Base-by-base conservation (phyloP, 139 green algal genomes). In the Coccomyxa sp. region DNA sequence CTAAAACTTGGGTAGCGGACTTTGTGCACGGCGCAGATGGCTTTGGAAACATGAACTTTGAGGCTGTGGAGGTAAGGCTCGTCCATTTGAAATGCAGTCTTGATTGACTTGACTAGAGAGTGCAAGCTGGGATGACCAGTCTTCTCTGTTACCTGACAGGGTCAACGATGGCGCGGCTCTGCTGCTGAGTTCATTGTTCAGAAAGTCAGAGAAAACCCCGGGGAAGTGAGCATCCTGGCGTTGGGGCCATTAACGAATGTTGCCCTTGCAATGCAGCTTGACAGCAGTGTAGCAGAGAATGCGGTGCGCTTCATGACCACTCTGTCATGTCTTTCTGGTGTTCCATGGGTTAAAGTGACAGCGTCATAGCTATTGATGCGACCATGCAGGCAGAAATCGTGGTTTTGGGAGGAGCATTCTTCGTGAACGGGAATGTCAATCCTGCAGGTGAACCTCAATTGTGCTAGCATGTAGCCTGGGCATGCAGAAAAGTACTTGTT, bases 11-110 rank as follows among this genome's bases (percentile, higher is more conserved):
- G 25, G 90, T 96, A 14, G 94, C 95, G n/a, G 92, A 96, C 85
- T 98, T 97, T 89, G 94, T 98, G 76, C 95, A 98, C 77, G 95
- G 95, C 15, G 80, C 80, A 27, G 95, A 98, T 80, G 95, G 95
- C 28, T 92, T 98, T 78, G 95, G 95, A n/a, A 95, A 97, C 87
- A 93, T 90, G 13, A 68, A 86, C 59, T 89, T 85, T 58, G 82
- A 83, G 25, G 51, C 75, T 45, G 78, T 86, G 10, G 74, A 87
- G 79, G 89, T 90, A 75, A n/a, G n/a, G n/a, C n/a, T n/a, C 17
- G 71, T 18, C 16, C 76, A 57, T 59, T 4, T 63, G 4, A 25
- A 25, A 59, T 60, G 76, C 27, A n/a, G 25, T 78, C 25, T 21
- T 78, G 9, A 16, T n/a, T 3, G 23, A 23, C 4, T 59, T 38